phyloP scores from a whole-genome alignment of 768 basidiomycete species.

The Sporobolomyces roseus region DNA sequence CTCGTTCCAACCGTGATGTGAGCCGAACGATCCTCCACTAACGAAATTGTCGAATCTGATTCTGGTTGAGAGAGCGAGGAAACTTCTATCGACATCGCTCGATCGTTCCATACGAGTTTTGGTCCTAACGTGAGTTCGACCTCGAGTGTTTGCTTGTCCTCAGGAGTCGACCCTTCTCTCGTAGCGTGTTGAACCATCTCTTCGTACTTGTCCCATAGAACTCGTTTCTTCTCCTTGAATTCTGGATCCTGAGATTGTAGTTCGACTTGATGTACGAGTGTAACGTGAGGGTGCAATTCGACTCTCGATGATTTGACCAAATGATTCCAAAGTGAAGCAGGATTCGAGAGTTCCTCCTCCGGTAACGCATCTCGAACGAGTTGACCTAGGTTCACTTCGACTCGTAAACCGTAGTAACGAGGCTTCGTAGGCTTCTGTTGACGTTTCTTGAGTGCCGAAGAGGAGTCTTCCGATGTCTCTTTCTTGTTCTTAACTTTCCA shows the following conservation, averaged over 20 bases:
- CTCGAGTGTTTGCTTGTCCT: conserved; percentile 49
- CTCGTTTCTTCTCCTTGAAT: conserved; percentile 27
- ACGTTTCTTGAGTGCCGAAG: conserved; percentile 26
- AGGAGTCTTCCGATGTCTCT: background rate
- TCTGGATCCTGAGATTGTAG: conserved; percentile 48
- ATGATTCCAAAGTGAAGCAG: conserved; percentile 45
- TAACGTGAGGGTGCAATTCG: conserved; percentile 69
- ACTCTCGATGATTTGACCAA: conserved; percentile 51
- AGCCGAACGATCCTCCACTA: conserved; percentile 56
- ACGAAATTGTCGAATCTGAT: conserved; percentile 56
- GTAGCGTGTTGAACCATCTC: conserved; percentile 49
- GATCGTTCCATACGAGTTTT: conserved; percentile 66
- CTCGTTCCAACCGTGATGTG: conserved; percentile 86
- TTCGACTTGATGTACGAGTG: conserved; percentile 70
- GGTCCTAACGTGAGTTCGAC: conserved; percentile 52
- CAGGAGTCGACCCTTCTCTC: background rate
- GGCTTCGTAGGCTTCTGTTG: conserved; percentile 46
- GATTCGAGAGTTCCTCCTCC: conserved; percentile 46
- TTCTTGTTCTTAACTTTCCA: conserved; percentile 27
- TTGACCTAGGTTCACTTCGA: conserved; percentile 63
- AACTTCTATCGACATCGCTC: conserved; percentile 76
- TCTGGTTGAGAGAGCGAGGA: conserved; percentile 57
- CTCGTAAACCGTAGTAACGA: conserved; percentile 74
- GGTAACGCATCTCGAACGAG: conserved; percentile 54
- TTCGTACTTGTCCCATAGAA: conserved; percentile 59